Evolutionary conservation across 768 basidiomycete genomes (phyloP).

Genomic region (Gymnopilus dilepis): DNA sequence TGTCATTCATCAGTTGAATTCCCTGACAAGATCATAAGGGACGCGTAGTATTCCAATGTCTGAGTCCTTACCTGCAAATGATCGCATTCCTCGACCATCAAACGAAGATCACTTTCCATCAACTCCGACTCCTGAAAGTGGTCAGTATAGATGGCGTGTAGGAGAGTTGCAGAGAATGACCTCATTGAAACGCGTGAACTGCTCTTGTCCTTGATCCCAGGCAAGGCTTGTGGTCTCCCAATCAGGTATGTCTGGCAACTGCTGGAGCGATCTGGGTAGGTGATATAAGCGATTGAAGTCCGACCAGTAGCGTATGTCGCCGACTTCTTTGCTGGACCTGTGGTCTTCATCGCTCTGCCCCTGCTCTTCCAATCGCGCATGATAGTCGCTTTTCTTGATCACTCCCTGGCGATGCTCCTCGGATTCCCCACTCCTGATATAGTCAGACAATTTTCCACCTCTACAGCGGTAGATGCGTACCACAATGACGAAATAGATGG

Average conservation of each 20-base stretch:
- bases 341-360: conserved; percentile 25
- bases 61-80: conserved; percentile 62
- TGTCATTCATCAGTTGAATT: conserved; percentile 69
- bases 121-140: conserved; percentile 57
- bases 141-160: background rate
- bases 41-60: background rate
- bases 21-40: conserved; percentile 48
- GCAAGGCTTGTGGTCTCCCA: conserved; percentile 59
- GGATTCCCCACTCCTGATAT: conserved; percentile 53
- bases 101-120: conserved; percentile 72
- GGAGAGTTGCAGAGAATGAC: conserved; percentile 40
- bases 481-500: conserved; percentile 16
- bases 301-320: conserved; percentile 63
- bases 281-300: conserved; percentile 71
- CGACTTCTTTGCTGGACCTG: conserved; percentile 23
- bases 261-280: conserved; percentile 67
- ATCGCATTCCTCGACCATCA: conserved; percentile 77
- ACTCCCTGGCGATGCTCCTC: conserved; percentile 56
- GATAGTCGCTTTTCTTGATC: conserved; percentile 62
- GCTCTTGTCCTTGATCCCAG: conserved; percentile 59
- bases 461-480: conserved; percentile 9
- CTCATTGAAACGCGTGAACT: conserved; percentile 59
- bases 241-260: conserved; percentile 60
- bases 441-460: background rate
- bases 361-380: conserved; percentile 44